phyloP scores from a whole-genome alignment of 257 asterid species.

The Paulownia fortunei region DNA sequence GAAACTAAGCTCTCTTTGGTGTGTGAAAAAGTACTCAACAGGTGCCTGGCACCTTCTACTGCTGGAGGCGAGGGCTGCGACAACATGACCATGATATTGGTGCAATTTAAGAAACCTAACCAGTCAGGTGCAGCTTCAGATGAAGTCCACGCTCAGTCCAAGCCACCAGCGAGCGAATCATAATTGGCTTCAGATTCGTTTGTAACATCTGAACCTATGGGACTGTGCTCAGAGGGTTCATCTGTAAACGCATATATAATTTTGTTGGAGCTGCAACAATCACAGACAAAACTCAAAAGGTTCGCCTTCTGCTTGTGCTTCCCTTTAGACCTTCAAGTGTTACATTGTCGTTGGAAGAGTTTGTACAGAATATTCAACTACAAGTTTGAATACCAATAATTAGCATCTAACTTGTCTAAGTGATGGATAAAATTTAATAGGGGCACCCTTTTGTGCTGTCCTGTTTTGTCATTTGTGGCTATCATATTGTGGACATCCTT shows the following conservation, averaged over 20 bases:
- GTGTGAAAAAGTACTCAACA: conserved; percentile 62
- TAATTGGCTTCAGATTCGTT: too few species aligned
- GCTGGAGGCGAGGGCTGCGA: conserved; percentile 75
- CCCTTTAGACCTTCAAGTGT: neutral
- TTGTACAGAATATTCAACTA: neutral
- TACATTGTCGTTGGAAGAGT: too few species aligned
- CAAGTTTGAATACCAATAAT: neutral
- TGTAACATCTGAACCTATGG: neutral
- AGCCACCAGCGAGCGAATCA: neutral
- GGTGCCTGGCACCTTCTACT: conserved; percentile 73
- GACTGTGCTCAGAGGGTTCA: neutral
- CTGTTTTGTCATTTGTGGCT: too few species aligned
- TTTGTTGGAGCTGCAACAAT: neutral
- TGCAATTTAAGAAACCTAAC: conserved; percentile 52
- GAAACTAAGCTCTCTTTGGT: conserved; percentile 61
- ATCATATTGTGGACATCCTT: too few species aligned
- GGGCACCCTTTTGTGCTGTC: too few species aligned
- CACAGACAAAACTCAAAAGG: neutral
- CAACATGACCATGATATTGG: conserved; percentile 75
- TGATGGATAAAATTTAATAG: too few species aligned
- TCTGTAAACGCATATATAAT: neutral
- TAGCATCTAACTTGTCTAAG: neutral
- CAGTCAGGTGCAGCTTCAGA: conserved; percentile 19
- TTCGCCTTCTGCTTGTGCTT: neutral
- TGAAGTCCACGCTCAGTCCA: conserved; percentile 25